Evolutionary conservation across 768 basidiomycete genomes (phyloP), one percentile per base, ranked within the genome.

Genomic region (Lactarius deliciosus): DNA sequence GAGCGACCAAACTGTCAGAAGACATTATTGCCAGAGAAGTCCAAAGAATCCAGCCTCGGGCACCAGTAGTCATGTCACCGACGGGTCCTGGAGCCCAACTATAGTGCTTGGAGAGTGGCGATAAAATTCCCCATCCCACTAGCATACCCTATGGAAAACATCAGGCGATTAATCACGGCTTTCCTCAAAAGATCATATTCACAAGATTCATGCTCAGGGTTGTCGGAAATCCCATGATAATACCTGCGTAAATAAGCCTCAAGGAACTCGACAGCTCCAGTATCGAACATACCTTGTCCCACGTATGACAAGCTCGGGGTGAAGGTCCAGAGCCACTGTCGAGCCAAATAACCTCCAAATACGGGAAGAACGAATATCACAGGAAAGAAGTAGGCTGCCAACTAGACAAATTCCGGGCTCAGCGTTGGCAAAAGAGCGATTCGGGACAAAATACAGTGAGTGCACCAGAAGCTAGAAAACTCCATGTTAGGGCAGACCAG

Each of bases 41-140:
- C 96, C 96, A 98, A n/a, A 98, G 84, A 63, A 96, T 94, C 94
- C 94, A 96, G 40, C 93, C 93, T 60, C 96, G 85, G n/a, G 94
- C 89, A 50, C 96, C 96, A 66, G 83, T 82, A 5, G 88, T 82
- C 84, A 94, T 93, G 71, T 93, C 91, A 1, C 88, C 86, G 6
- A 96, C 94, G 10, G 91, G 87, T 5, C 95, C 96, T 55, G 96
- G 94, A 0, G 96, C 96, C 96, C 96, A 98, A 13, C 92, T 94
- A 0, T 79, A 76, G 56, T 83, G 72, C 73, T 94, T 95, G 7
- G 94, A 84, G 8, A 98, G 73, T 6, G 96, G 96, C 0, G 94
- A 94, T n/a, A 98, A 80, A 25, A 98, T 77, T 5, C 86, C 96
- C 96, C 96, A 98, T 10, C 96, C 96, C 11, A 91, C 87, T n/a